Evolutionary conservation across 2,329 filamentous ascomycete species (phyloP), one percentile per base, ranked within the genome.

Genomic region (Davidsoniella neocaledoniae): DNA sequence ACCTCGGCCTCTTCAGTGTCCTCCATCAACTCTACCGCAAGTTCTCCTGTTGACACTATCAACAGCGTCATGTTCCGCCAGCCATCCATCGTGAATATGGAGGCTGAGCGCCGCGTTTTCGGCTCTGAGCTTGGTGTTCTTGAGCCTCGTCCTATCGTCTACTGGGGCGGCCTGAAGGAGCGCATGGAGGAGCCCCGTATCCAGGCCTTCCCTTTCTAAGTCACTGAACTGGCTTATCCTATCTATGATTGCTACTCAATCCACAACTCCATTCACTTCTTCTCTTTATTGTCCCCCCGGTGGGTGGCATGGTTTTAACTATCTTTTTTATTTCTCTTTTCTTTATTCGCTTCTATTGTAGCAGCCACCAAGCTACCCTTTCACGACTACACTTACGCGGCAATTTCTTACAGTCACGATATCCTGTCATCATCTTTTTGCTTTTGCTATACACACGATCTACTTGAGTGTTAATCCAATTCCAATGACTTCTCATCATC

Each of bases 91-190:
- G 59, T 72, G n/a, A 67, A 72, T 57, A 63, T 77, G 54, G 73
- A 78, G 57, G 73, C 74, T 57, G 76, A 79, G 62, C 70, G 68
- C 55, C 65, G 63, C 57, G 68, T 62, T 56, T 77, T 74, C 49
- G 67, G 68, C 8, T 65, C 64, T 47, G 74, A 74, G 57, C 65
- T 79, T 7, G 67, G 66, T 56, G 65, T 81, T 16, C 68, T 81
- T 23, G 77, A 81, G 62, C 77, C 77, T 2, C 64, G 77, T 41
- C 77, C 77, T 9, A 68, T 78, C 36, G 73, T 78, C 48, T 79
- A 77, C 63, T 80, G 76, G 71, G 74, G 72, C 55, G 74, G 77
- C 38, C 61, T 80, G 44, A 76, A 79, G 62, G 76, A 79, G 64
- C 68, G 74, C 48, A 76, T 79, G 59, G 48, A 53, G 19, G 21